phyloP scores from a whole-genome alignment of 179 eudicot genomes.

The Pouteria campechiana region DNA sequence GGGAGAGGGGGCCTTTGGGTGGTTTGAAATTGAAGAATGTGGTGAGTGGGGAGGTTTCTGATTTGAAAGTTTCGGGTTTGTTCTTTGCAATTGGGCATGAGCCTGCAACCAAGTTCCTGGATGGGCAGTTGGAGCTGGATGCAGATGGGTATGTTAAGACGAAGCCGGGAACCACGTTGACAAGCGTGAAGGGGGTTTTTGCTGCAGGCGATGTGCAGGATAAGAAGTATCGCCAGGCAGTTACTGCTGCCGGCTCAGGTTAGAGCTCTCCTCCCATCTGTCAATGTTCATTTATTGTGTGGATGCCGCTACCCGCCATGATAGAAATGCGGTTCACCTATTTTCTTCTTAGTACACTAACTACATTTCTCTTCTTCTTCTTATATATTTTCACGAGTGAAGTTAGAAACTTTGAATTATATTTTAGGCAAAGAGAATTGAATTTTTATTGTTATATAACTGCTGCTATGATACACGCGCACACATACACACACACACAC shows the following conservation, averaged over 20 bases:
- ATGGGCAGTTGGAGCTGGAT: constrained; percentile 71
- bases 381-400: too few relatives aligned
- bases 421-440: too few relatives aligned
- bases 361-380: too few relatives aligned
- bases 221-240: constrained; percentile 94
- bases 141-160: constrained; percentile 78
- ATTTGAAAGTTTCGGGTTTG: constrained; percentile 74
- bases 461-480: too few relatives aligned
- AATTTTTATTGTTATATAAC: too few relatives aligned
- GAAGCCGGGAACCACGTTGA: constrained; percentile 56
- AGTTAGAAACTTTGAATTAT: too few relatives aligned
- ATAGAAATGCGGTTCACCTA: too few relatives aligned
- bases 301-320: too few relatives aligned
- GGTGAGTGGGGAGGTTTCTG: constrained; percentile 57
- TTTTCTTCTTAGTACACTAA: too few relatives aligned
- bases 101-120: constrained; percentile 86
- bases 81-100: constrained; percentile 96
- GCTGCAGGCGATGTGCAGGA: constrained; percentile 99
- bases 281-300: neutral
- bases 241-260: constrained; percentile 98
- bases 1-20: constrained; percentile 29
- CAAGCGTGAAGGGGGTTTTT: constrained; percentile 79
- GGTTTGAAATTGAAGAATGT: constrained; percentile 84
- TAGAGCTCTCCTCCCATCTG: constrained; percentile 2
- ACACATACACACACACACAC: too few relatives aligned